phyloP scores from a whole-genome alignment of 1,139 yeast species.

The Groenewaldozyma auringiensis region DNA sequence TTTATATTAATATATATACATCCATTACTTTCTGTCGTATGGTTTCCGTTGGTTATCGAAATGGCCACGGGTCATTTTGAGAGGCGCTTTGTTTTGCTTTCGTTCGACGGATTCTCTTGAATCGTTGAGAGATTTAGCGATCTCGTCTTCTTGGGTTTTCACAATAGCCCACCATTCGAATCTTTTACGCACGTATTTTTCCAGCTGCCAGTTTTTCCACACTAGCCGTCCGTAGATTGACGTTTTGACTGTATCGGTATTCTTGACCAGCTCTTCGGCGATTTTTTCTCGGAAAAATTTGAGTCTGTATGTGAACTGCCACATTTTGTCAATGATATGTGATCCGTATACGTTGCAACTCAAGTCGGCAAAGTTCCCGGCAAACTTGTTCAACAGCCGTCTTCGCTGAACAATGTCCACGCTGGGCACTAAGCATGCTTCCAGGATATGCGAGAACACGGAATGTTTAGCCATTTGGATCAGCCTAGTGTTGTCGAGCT shows the following conservation, averaged over 20 bases:
- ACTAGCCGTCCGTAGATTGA: conserved; percentile 83
- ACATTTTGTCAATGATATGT: conserved; percentile 76
- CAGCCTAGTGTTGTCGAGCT: conserved; percentile 50
- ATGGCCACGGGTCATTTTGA: not conserved
- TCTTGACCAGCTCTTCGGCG: conserved; percentile 58
- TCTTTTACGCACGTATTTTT: conserved; percentile 61
- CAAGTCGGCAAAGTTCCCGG: conserved; percentile 43
- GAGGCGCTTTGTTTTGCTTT: conserved; percentile 4
- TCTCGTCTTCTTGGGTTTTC: conserved; percentile 55
- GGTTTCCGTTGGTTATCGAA: conserved; percentile 1
- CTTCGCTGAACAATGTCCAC: conserved; percentile 56
- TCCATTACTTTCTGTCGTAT: not conserved
- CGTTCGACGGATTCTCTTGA: conserved; percentile 4
- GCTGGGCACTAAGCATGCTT: conserved; percentile 34
- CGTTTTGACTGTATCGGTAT: conserved; percentile 65
- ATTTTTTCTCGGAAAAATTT: conserved; percentile 83
- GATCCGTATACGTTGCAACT: conserved; percentile 89
- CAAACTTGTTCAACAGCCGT: conserved; percentile 54
- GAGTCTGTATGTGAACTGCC: conserved; percentile 69
- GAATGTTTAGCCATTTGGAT: conserved; percentile 77
- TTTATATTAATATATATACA: not conserved
- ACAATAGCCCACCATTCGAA: conserved; percentile 75
- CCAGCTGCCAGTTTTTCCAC: conserved; percentile 94
- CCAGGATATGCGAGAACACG: conserved; percentile 76
- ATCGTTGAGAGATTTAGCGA: conserved; percentile 6